These are phyloP conservation scores for Nakazawaea ishiwadae DNA, from an alignment of 805 yeast species.

Conservation along the genomic window DNA sequence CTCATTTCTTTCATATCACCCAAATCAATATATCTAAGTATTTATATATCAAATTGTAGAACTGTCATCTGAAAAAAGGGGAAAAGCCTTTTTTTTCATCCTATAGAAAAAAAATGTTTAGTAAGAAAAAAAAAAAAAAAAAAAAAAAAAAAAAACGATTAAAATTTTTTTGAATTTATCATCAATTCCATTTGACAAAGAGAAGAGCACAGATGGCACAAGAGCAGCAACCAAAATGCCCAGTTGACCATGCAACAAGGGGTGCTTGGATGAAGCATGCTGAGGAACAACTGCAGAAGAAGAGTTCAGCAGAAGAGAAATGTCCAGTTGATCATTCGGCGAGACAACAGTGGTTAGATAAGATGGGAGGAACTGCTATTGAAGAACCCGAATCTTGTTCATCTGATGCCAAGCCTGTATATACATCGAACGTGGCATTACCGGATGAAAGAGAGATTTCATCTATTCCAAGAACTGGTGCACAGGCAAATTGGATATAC, in stretches of 20 bases:
- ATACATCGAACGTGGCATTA: conserved; percentile 35
- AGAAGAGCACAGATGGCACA: too few species aligned
- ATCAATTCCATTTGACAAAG: too few species aligned
- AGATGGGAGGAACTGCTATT: conserved; percentile 25
- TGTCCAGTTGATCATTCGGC: conserved; percentile 73
- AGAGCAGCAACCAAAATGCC: conserved; percentile 35
- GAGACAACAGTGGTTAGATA: conserved; percentile 49
- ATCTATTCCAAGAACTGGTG: conserved; percentile 76
- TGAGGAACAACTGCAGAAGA: conserved; percentile 7
- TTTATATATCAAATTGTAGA: too few species aligned
- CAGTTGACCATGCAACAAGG: conserved; percentile 61
- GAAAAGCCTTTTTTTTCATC: too few species aligned
- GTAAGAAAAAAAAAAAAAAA: too few species aligned
- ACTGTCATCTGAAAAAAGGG: too few species aligned
- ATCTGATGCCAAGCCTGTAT: conserved; percentile 33
- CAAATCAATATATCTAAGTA: too few species aligned
- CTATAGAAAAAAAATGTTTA: not conserved
- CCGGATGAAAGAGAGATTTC: conserved; percentile 76
- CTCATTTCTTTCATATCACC: too few species aligned
- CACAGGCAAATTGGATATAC: conserved; percentile 77
- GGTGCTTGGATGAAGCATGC: conserved; percentile 42
- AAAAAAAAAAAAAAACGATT: not conserved
- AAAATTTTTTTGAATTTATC: not conserved
- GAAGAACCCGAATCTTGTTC: conserved; percentile 36
- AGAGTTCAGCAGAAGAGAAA: conserved; percentile 21